Conservation (phyloP, 441 rosid genomes). For the Breynia disticha region DNA sequence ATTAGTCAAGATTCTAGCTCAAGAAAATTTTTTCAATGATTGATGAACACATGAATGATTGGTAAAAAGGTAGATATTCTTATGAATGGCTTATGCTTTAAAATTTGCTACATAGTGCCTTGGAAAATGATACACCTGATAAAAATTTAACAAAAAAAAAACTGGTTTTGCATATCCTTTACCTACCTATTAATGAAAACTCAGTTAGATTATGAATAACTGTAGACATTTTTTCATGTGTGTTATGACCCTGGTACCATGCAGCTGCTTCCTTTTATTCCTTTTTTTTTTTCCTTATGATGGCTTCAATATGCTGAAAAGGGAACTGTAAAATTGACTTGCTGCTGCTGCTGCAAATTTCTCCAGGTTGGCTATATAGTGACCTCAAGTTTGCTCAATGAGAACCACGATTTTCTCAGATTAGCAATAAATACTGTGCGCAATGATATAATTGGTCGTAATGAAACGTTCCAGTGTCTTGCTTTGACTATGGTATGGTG, state of each 20-base stretch:
- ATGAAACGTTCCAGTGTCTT: constrained; percentile 97
- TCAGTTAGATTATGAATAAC: too few relatives aligned
- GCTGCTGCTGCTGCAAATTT: constrained; percentile 20
- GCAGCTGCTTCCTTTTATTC: neutral
- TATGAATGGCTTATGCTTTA: too few relatives aligned
- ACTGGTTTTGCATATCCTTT: too few relatives aligned
- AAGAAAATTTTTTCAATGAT: too few relatives aligned
- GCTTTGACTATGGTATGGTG: constrained; percentile 89
- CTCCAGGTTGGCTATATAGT: constrained; percentile 97
- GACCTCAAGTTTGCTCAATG: constrained; percentile 93
- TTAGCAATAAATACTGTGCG: constrained; percentile 93
- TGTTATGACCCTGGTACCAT: neutral
- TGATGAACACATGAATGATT: too few relatives aligned
- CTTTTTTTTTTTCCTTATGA: neutral
- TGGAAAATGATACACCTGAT: too few relatives aligned
- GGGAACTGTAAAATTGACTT: neutral
- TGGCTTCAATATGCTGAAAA: neutral
- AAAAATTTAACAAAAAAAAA: too few relatives aligned
- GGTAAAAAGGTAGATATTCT: too few relatives aligned
- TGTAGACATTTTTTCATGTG: too few relatives aligned
- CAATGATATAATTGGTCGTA: constrained; percentile 95
- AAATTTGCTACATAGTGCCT: too few relatives aligned
- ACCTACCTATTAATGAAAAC: too few relatives aligned
- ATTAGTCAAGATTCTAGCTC: too few relatives aligned
- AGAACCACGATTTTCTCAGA: constrained; percentile 93